A percentile compares a stretch with the other conserved stretches of the same genome.
These are phyloP conservation scores for Calonectria henricotiae DNA, from an alignment of 2,329 filamentous ascomycete genomes.

Conservation along the genomic window DNA sequence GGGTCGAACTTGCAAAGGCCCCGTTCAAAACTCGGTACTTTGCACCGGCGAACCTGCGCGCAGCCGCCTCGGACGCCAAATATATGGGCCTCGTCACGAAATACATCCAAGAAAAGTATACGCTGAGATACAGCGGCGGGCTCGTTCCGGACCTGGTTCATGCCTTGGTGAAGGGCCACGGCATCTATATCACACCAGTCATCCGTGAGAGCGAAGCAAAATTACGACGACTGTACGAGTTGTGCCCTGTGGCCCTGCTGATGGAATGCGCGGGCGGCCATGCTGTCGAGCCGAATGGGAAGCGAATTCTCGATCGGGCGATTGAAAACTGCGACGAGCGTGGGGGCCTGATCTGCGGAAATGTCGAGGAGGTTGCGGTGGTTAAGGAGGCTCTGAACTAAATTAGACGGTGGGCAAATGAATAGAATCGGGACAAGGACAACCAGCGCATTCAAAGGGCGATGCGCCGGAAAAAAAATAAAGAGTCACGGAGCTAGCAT, in stretches of 20 bases:
- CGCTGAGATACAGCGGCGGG: constrained; percentile 74
- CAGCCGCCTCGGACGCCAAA: constrained; percentile 66
- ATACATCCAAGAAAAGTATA: constrained; percentile 71
- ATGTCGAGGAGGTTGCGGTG: constrained; percentile 64
- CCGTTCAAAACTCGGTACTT: constrained; percentile 72
- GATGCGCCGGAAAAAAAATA: neutral
- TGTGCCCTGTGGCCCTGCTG: constrained; percentile 73
- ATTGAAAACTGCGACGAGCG: constrained; percentile 66
- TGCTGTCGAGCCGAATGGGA: constrained; percentile 67
- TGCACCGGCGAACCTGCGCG: constrained; percentile 74
- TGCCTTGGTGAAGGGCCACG: constrained; percentile 74
- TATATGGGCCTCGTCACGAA: constrained; percentile 68
- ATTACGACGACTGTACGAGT: constrained; percentile 72
- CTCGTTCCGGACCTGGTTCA: constrained; percentile 76
- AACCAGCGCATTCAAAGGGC: neutral
- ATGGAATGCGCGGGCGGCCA: constrained; percentile 74
- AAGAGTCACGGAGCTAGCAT: neutral
- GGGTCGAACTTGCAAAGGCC: constrained; percentile 58
- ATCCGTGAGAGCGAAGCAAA: constrained; percentile 69
- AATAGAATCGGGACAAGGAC: neutral
- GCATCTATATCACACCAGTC: constrained; percentile 74
- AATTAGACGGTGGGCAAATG: neutral
- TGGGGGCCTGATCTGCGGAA: constrained; percentile 69
- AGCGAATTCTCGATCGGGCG: constrained; percentile 59
- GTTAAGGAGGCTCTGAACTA: constrained; percentile 47